Conservation (phyloP, 2,329 filamentous ascomycete species). For the Colletotrichum somersetense region DNA sequence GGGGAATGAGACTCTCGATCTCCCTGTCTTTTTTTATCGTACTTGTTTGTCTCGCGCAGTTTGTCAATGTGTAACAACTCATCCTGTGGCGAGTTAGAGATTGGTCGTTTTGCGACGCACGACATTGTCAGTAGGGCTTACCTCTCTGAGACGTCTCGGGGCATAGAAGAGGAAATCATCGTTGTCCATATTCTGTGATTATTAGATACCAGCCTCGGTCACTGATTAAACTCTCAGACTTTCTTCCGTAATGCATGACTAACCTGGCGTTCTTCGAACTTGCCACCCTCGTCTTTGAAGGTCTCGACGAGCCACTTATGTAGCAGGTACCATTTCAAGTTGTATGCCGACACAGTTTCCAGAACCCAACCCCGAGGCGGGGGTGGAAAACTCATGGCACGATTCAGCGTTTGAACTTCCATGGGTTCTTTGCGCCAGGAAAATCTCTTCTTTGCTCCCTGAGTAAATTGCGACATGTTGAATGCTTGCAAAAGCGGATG, state of each 20-base stretch:
- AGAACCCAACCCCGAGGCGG: neutral
- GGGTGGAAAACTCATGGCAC: neutral
- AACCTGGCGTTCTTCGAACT: slow-evolving; percentile 1
- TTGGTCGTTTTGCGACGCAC: neutral
- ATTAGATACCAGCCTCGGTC: neutral
- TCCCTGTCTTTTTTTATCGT: neutral
- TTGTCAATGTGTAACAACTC: neutral
- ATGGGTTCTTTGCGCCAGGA: neutral
- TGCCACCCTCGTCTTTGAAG: neutral
- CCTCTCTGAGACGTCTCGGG: neutral
- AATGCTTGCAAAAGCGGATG: neutral
- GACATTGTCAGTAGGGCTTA: neutral
- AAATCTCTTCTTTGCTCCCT: neutral
- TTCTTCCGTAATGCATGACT: neutral
- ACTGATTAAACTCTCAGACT: neutral
- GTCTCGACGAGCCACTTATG: neutral
- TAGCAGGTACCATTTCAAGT: neutral
- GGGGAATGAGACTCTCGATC: neutral
- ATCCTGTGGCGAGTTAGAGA: neutral
- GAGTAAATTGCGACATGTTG: neutral
- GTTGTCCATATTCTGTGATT: neutral
- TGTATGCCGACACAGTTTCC: slow-evolving; percentile 1
- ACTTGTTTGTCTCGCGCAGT: neutral
- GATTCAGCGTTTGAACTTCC: neutral
- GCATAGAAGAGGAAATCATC: neutral